Conservation (phyloP, 2,329 filamentous ascomycete genomes). For the Colletotrichum chrysophilum region DNA sequence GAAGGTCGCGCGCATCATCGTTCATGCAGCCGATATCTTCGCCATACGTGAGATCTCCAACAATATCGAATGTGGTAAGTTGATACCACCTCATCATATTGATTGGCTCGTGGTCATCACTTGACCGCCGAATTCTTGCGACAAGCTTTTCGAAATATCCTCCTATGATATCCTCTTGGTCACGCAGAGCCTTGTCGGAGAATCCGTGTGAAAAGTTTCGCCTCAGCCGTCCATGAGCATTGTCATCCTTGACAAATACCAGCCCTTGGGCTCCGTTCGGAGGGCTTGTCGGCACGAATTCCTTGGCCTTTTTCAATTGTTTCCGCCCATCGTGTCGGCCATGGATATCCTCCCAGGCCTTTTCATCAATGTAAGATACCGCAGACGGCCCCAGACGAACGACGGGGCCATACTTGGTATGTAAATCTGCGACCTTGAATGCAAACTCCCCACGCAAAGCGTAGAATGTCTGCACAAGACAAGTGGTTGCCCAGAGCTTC, state of each 20-base stretch:
- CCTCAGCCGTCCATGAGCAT: constrained; percentile 9
- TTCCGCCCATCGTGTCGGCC: background rate
- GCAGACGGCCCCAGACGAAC: background rate
- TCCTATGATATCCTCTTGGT: constrained; percentile 30
- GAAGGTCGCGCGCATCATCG: constrained; percentile 7
- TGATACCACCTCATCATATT: constrained; percentile 24
- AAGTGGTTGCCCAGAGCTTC: constrained; percentile 32
- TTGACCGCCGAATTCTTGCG: background rate
- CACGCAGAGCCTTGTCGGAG: constrained; percentile 29
- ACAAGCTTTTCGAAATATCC: constrained; percentile 29
- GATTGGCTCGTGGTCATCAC: background rate
- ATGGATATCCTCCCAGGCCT: background rate
- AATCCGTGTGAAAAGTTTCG: constrained; percentile 32
- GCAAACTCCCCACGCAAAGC: background rate
- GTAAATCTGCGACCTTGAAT: background rate
- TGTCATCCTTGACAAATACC: background rate
- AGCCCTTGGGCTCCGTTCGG: background rate
- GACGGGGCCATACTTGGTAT: background rate
- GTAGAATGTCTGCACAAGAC: background rate
- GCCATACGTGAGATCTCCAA: constrained; percentile 22
- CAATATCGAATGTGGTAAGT: constrained; percentile 16
- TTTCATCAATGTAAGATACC: background rate
- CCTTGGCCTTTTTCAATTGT: background rate
- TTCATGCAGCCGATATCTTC: constrained; percentile 21
- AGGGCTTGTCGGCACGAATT: background rate